Conservation (phyloP, 495 filamentous ascomycete genomes). For the Letharia lupina region DNA sequence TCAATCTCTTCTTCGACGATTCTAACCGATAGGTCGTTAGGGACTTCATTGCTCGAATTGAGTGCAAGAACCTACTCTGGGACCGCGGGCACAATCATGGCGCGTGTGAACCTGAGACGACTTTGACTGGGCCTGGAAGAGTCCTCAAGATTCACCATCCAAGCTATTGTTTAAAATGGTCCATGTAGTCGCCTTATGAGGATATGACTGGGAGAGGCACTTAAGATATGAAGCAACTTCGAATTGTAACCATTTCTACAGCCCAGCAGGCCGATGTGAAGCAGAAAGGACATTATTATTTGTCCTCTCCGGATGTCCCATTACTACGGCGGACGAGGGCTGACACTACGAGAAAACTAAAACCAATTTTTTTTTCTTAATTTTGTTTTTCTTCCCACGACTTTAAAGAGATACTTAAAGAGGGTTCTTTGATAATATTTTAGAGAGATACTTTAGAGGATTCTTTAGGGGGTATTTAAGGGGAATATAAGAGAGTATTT, state of each 20-base stretch:
- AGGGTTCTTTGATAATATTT: too few species aligned
- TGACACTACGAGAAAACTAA: too few species aligned
- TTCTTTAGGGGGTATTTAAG: too few species aligned
- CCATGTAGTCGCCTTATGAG: background rate
- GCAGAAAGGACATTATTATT: background rate
- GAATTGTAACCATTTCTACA: background rate
- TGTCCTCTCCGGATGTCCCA: background rate
- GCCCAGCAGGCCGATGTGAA: too few species aligned
- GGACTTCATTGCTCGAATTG: slow-evolving; percentile 7
- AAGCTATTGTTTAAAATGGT: background rate
- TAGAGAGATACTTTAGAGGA: too few species aligned
- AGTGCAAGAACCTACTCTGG: slow-evolving; percentile 60
- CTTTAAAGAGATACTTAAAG: too few species aligned
- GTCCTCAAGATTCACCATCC: background rate
- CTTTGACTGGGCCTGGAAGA: background rate
- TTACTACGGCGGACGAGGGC: too few species aligned
- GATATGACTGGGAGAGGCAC: background rate
- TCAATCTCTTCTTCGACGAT: slow-evolving; percentile 85
- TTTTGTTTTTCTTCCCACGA: too few species aligned
- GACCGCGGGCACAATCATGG: slow-evolving; percentile 82
- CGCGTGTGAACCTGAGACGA: slow-evolving; percentile 24
- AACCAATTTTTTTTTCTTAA: too few species aligned
- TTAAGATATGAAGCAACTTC: background rate
- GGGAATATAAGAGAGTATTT: too few species aligned
- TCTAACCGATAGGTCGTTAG: slow-evolving; percentile 41